Conservation (phyloP, 345 rosid genomes). For the Gynandropsis gynandra region DNA sequence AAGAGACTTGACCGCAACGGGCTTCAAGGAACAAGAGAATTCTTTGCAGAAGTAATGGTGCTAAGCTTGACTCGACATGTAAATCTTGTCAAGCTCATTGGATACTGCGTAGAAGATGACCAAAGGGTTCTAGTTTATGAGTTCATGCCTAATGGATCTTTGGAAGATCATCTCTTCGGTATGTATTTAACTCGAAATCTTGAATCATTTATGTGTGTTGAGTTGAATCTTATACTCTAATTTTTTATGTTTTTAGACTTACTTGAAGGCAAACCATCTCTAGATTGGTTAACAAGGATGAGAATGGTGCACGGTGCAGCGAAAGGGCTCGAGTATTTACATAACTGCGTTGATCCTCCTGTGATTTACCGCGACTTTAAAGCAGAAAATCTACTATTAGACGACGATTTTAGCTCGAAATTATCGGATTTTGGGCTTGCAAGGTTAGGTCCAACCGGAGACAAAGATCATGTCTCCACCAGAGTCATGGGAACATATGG, state of each 20-base stretch:
- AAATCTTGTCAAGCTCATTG: constrained; percentile 54
- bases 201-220: background rate
- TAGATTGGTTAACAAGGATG: constrained; percentile 61
- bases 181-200: constrained; percentile 1
- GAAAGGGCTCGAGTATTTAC: constrained; percentile 49
- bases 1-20: constrained; percentile 59
- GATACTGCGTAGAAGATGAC: constrained; percentile 59
- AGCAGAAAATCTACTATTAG: constrained; percentile 57
- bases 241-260: constrained; percentile 31
- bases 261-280: constrained; percentile 27
- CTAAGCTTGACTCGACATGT: constrained; percentile 49
- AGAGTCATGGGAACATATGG: constrained; percentile 76
- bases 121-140: constrained; percentile 62
- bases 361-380: constrained; percentile 61
- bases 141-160: constrained; percentile 48
- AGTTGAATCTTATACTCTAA: background rate
- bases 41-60: constrained; percentile 54
- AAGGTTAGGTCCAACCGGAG: constrained; percentile 56
- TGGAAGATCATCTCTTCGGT: constrained; percentile 68
- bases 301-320: constrained; percentile 57
- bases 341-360: constrained; percentile 47
- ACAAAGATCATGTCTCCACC: constrained; percentile 52
- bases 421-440: constrained; percentile 73
- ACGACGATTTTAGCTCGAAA: constrained; percentile 46
- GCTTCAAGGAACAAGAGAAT: constrained; percentile 60